Conservation (phyloP, 805 yeast species). For the Saccharomycopsis capsularis region DNA sequence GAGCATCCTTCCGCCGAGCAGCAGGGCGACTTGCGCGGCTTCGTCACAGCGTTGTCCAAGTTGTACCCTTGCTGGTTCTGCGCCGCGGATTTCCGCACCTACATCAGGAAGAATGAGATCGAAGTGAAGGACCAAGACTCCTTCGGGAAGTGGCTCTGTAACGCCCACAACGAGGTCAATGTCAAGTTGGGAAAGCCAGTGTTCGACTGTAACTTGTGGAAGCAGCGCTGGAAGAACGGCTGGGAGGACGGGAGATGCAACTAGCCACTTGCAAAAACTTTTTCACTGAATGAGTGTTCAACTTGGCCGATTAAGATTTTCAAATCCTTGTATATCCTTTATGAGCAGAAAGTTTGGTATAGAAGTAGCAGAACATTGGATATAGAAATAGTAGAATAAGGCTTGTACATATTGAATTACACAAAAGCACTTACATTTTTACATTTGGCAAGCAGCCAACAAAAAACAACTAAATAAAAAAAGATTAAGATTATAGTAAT, state of each 20-base stretch:
- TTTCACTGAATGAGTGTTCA: too few relatives aligned
- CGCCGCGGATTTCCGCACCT: conserved; percentile 72
- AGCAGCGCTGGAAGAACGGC: conserved; percentile 90
- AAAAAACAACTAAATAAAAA: neutral
- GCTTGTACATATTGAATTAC: neutral
- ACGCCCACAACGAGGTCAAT: conserved; percentile 94
- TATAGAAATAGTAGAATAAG: too few relatives aligned
- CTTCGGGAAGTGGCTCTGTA: conserved; percentile 87
- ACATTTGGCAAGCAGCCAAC: neutral
- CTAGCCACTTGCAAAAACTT: too few relatives aligned
- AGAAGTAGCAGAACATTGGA: too few relatives aligned
- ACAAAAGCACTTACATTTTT: too few relatives aligned
- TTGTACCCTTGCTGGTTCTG: conserved; percentile 94
- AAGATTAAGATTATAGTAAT: too few relatives aligned
- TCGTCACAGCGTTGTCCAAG: conserved; percentile 62
- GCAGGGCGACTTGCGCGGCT: conserved; percentile 65
- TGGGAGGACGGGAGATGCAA: conserved; percentile 57
- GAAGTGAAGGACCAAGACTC: conserved; percentile 61
- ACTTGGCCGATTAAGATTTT: too few relatives aligned
- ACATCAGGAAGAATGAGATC: conserved; percentile 41
- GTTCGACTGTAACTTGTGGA: conserved; percentile 88
- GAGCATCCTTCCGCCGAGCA: conserved; percentile 51
- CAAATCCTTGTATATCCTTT: too few relatives aligned
- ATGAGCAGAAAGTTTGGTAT: too few relatives aligned
- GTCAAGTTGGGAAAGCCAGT: conserved; percentile 73